Evolutionary conservation across 257 asterid species (phyloP), one percentile per base, ranked within the genome.

Genomic region (Gentiana straminea): DNA sequence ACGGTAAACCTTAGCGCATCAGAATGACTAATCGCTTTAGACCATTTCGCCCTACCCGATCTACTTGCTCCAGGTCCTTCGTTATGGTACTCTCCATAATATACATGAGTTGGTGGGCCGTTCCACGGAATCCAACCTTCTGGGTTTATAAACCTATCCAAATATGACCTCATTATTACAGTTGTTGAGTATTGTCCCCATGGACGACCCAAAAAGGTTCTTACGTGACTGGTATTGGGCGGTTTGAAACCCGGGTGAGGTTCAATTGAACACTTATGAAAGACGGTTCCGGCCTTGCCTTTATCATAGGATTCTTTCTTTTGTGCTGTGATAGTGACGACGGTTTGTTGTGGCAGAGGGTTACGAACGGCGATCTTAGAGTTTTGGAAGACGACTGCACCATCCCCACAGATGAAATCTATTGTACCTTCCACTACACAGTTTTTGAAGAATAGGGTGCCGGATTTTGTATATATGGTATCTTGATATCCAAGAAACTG

Each of bases 101-200:
- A 59, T 11, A 47, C 44, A 0, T 37, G 24, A 3, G 0, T 0
- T 2, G 5, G 9, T 41, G 1, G 37, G 41, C 2, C 4, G 24
- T 12, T 35, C 77, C 77, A 72, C 0, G 48, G 52, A 1, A 65
- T 51, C 64, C 70, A 72, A 33, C 74, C 74, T 9, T 54, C 63
- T 1, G 60, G 73, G 2, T 7, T 62, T 45, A 72, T 68, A 55
- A 58, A 57, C 0, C 59, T 55, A 47, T 64, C 74, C 33, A 72
- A 67, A n/a, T 8, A 3, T 2, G 71, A 51, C 33, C 68, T 67
- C 74, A 68, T 68, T n/a, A 64, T 13, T 3, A 72, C 47, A 2
- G 74, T 64, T 50, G 70, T 72, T 6, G 77, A 68, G 46, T 10
- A 67, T 15, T 59, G 52, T 38, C 64, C 64, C 77, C 77, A 72